These are phyloP conservation scores for Incumbomyces lentus DNA, from an alignment of 2,329 filamentous ascomycete species.

Conservation along the genomic window DNA sequence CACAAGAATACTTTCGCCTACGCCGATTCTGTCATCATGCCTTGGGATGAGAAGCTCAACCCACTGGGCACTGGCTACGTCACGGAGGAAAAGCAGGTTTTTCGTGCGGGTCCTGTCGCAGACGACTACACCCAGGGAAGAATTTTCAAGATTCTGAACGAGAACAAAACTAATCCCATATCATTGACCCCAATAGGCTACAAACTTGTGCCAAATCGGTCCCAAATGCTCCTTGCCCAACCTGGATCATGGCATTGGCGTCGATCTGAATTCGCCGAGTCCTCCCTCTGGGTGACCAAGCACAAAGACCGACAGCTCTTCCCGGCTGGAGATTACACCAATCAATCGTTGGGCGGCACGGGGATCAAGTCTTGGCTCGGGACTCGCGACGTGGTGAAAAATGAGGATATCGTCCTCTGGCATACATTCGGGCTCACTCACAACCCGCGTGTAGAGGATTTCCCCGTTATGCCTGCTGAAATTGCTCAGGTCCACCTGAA, in stretches of 20 bases:
- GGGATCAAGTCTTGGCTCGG: slow-evolving; percentile 31
- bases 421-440: slow-evolving; percentile 37
- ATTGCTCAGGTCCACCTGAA: too few species aligned
- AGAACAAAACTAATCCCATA: slow-evolving; percentile 34
- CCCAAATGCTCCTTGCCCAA: slow-evolving; percentile 41
- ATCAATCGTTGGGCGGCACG: slow-evolving; percentile 33
- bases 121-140: slow-evolving; percentile 20
- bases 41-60: slow-evolving; percentile 42
- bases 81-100: too few species aligned
- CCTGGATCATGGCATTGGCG: slow-evolving; percentile 35
- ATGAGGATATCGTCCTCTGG: slow-evolving; percentile 38
- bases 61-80: slow-evolving; percentile 36
- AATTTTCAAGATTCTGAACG: slow-evolving; percentile 45
- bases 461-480: too few species aligned
- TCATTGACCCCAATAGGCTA: slow-evolving; percentile 39
- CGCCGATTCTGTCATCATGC: slow-evolving; percentile 51
- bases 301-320: slow-evolving; percentile 44
- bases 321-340: slow-evolving; percentile 42
- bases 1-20: slow-evolving; percentile 46
- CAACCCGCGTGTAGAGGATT: slow-evolving; percentile 26
- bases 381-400: slow-evolving; percentile 27
- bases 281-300: slow-evolving; percentile 46
- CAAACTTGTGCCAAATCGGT: slow-evolving; percentile 39
- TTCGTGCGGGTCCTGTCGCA: too few species aligned
- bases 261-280: slow-evolving; percentile 42